Evolutionary conservation across 768 basidiomycete genomes (phyloP).

Genomic region (Cystofilobasidium ferigula): DNA sequence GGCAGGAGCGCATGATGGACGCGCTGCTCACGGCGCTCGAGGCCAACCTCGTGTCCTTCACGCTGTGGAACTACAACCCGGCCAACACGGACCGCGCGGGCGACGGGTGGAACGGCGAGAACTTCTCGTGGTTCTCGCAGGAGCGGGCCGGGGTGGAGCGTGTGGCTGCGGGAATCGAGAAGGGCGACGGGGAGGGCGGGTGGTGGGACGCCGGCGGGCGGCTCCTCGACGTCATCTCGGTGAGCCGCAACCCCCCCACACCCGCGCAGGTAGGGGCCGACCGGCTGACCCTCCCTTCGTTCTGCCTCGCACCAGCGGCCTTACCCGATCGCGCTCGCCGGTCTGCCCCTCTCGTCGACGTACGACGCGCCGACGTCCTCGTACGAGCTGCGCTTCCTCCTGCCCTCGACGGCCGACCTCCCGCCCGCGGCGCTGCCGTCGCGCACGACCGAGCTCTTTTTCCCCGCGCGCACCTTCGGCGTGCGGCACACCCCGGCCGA

Average conservation of each 20-base stretch:
- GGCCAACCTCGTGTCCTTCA: conserved; percentile 64
- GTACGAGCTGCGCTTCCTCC: conserved; percentile 36
- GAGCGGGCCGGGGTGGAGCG: conserved; percentile 16
- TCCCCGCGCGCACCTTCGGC: conserved; percentile 51
- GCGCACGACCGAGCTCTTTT: conserved; percentile 66
- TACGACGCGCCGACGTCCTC: conserved; percentile 43
- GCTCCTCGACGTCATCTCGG: conserved; percentile 62
- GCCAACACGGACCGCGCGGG: conserved; percentile 65
- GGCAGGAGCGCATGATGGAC: conserved; percentile 91
- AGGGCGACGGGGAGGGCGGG: conserved; percentile 47
- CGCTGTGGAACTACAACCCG: conserved; percentile 63
- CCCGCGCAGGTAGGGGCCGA: too few relatives aligned
- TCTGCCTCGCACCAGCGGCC: conserved; percentile 47
- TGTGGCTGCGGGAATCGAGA: conserved; percentile 31
- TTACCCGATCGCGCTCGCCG: conserved; percentile 80
- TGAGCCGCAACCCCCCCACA: conserved; percentile 28
- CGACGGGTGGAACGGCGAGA: conserved; percentile 86
- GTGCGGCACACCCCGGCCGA: neutral
- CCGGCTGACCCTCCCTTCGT: neutral
- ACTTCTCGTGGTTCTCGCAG: conserved; percentile 82
- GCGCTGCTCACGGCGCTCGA: conserved; percentile 77
- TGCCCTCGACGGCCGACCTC: conserved; percentile 40
- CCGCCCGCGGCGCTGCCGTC: conserved; percentile 39
- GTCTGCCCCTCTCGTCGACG: conserved; percentile 59
- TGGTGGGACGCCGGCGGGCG: conserved; percentile 73